Base-by-base conservation (phyloP, 371 early-diverging fungal genomes). In the Syncephalastrum contaminatum region DNA sequence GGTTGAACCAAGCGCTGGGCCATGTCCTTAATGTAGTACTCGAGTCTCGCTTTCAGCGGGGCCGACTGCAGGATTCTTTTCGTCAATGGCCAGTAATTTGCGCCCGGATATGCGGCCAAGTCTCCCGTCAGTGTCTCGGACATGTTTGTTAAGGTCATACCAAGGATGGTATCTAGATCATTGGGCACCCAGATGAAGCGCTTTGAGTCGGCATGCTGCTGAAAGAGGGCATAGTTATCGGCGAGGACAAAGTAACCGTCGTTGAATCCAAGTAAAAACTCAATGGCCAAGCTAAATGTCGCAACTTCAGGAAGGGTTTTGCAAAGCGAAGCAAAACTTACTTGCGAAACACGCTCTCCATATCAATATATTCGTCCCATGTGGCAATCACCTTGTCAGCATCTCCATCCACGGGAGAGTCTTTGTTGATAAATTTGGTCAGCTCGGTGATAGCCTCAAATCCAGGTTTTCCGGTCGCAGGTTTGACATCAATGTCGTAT, bases 341-440 rank as follows among this genome's bases (percentile, higher is more conserved):
- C 73, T 53, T 59, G 42, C 73, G 57, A 30, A 77, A 53, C n/a
- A 73, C 51, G 10, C 64, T 56, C 19, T 77, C 72, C 1, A 57
- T 69, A 40, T 70, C 64, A 12, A 73, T 36, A 1, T 62, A 52
- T 19, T 53, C n/a, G 4, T 71, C 58, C 77, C 77, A 77, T 4
- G 39, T 52, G 1, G 57, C 39, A 24, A 41, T 30, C 36, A 30
- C 36, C 10, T 30, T 30, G 36, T 30, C 49, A 50, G 24, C 50
- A 12, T 24, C 52, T 0, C 40, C 39, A 14, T 51, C 51, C 2
- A 43, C 44, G 48, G 69, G 67, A 6, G 74, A 61, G 6, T 21
- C 58, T 10, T 63, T 52, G 0, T 49, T 24, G 14, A 77, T 49
- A 30, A 73, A 77, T 48, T 59, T 59, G 1, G 73, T 71, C 21